A percentile compares a stretch with the other conserved stretches of the same genome.
These are phyloP conservation scores for Fusarium sambucinum DNA, from an alignment of 2,329 filamentous ascomycete species.

Conservation along the genomic window DNA sequence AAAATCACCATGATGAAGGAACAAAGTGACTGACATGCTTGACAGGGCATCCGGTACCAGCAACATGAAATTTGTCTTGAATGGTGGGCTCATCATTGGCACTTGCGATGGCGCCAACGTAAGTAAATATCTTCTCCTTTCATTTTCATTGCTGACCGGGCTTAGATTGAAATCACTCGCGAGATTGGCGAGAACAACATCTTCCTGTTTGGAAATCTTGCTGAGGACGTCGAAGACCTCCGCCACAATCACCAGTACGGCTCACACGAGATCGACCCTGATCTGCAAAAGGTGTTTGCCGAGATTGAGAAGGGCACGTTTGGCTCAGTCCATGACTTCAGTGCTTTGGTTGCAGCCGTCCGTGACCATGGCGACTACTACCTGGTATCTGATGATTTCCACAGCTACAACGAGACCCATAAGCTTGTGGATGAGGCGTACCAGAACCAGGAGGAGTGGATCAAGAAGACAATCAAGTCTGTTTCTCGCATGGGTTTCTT, in stretches of 20 bases:
- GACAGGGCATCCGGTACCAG: conserved; percentile 79
- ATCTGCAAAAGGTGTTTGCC: conserved; percentile 84
- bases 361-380: conserved; percentile 97
- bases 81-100: conserved; percentile 96
- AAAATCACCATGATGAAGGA: not conserved
- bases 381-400: conserved; percentile 96
- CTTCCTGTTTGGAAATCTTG: conserved; percentile 96
- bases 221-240: conserved; percentile 96
- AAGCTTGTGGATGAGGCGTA: conserved; percentile 91
- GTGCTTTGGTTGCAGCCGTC: conserved; percentile 85
- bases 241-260: conserved; percentile 91
- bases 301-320: conserved; percentile 85
- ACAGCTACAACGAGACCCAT: conserved; percentile 93
- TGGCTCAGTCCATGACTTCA: conserved; percentile 81
- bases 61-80: conserved; percentile 99
- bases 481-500: conserved; percentile 98
- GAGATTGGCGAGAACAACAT: conserved; percentile 98
- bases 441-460: conserved; percentile 91
- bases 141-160: not conserved
- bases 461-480: conserved; percentile 87
- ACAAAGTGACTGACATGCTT: conserved; percentile 10
- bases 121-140: not conserved
- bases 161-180: conserved; percentile 88
- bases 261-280: conserved; percentile 79
- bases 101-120: conserved; percentile 95